Evolutionary conservation across 805 yeast species (phyloP), one percentile per base, ranked within the genome.

Genomic region (Candida pseudoglaebosa): DNA sequence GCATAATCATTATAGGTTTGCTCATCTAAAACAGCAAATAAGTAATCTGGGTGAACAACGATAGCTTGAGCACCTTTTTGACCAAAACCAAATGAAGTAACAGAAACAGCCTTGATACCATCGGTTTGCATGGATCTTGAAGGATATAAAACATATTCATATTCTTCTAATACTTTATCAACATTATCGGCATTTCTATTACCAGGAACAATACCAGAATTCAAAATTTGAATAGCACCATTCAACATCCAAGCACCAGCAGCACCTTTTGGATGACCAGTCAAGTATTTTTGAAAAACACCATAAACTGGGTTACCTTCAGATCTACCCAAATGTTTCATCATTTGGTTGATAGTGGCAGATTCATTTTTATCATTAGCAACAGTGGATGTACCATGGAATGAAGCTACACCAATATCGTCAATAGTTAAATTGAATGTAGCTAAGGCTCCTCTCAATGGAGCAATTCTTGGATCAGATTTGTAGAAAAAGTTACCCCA

Each of bases 221-320:
- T 84, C 63, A 93, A 74, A 52, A 90, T 82, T 74, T 93, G 99
- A 52, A 93, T 71, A 41, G 88, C 96, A 69, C 99, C 99, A 67
- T 93, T 95, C 78, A 93, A 71, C 99, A 93, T 93, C 99, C 99
- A 93, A 42, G 99, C 98, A 77, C 97, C 99, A 42, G 99, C 99
- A 55, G 99, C 99, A 79, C 99, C 99, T 85, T 93, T 93, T 56
- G 99, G 99, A 75, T 93, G 99, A 71, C 99, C 99, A 55, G 99
- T 93, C 60, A 93, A 79, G 80, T 78, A 93, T 71, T 93, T 93
- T 72, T 93, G 99, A 95, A 95, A 91, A 40, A 93, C 95, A 78
- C 98, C 97, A 53, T 84, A 75, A 36, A 95, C 90, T 47, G 99
- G 95, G 72, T 93, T 95, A 71, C 99, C 99, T 71, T 86, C 89